Conservation (phyloP, 2,329 filamentous ascomycete species). For the Neobulgaria alba region DNA sequence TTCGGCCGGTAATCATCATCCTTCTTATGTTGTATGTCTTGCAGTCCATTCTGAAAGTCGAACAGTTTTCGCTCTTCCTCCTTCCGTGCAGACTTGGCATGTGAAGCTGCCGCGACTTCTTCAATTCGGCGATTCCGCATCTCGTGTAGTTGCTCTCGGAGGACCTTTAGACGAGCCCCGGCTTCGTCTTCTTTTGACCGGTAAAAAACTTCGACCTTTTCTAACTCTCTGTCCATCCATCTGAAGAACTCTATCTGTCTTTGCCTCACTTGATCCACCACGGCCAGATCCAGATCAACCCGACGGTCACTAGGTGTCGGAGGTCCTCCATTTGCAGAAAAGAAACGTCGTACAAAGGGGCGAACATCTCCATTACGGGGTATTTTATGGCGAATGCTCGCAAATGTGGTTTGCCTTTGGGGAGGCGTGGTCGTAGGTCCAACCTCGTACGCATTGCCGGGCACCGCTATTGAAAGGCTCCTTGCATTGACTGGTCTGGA, state of each 20-base stretch:
- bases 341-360: constrained; percentile 21
- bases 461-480: constrained; percentile 8
- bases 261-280: constrained; percentile 57
- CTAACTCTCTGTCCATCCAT: constrained; percentile 75
- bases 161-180: constrained; percentile 55
- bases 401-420: constrained; percentile 17
- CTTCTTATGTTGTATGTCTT: constrained; percentile 13
- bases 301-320: constrained; percentile 33
- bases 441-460: constrained; percentile 34
- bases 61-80: constrained; percentile 13
- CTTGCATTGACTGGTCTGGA: constrained; percentile 1
- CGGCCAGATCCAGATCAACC: constrained; percentile 42
- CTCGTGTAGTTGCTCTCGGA: constrained; percentile 82
- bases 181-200: constrained; percentile 80
- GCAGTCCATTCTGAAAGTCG: constrained; percentile 11
- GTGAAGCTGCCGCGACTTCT: constrained; percentile 43
- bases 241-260: constrained; percentile 77
- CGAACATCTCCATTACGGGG: constrained; percentile 14
- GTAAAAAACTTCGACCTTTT: constrained; percentile 92
- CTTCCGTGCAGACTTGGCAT: constrained; percentile 18
- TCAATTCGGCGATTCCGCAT: constrained; percentile 79
- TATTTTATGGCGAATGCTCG: constrained; percentile 13
- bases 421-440: constrained; percentile 30
- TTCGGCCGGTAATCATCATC: constrained; percentile 10
- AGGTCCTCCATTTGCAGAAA: constrained; percentile 20